Evolutionary conservation across 208 protist genomes (phyloP), one percentile per base, ranked within the genome.

Genomic region (Vickermania ingenoplastis): DNA sequence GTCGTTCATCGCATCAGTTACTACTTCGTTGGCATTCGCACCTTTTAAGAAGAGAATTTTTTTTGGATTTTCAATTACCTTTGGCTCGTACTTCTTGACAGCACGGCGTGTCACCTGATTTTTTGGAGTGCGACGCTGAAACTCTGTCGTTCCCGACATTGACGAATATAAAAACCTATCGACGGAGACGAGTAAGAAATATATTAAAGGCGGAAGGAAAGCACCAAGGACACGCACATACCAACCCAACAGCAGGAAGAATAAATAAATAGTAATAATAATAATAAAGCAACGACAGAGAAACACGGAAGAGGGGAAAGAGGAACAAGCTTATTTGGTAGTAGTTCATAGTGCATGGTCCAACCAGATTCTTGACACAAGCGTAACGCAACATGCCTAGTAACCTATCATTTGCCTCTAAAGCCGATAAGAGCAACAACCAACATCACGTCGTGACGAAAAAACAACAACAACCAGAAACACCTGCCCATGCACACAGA

Each of bases 41-140:
- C 86, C 86, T 17, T 75, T 73, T 14, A 96, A 50, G 48, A 92
- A 91, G 17, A 96, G 76, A 25, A 81, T 71, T 14, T 68, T 76
- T 67, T 94, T 94, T 0, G 84, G 69, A 63, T 96, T 96, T 57
- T 96, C 89, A 2, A 86, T 61, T 3, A 93, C 82, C 51, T 93
- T 93, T 1, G 86, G 77, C 59, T 90, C 82, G 59, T 85, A 90
- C 54, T 89, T 86, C 63, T 86, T 87, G n/a, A 93, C 23, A 0
- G 81, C 83, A 14, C 76, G 79, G 22, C 80, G 76, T n/a, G 80
- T 86, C 11, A 75, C 71, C 14, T 73, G 54, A 29, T 65, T 87
- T 53, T 90, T 93, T 30, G 79, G 71, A 0, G 73, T 49, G 41
- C 86, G 79, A 36, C 86, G 83, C 77, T 82, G 77, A 30, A 93